phyloP scores from a whole-genome alignment of 805 yeast genomes.

The Ogataea degrootiae region DNA sequence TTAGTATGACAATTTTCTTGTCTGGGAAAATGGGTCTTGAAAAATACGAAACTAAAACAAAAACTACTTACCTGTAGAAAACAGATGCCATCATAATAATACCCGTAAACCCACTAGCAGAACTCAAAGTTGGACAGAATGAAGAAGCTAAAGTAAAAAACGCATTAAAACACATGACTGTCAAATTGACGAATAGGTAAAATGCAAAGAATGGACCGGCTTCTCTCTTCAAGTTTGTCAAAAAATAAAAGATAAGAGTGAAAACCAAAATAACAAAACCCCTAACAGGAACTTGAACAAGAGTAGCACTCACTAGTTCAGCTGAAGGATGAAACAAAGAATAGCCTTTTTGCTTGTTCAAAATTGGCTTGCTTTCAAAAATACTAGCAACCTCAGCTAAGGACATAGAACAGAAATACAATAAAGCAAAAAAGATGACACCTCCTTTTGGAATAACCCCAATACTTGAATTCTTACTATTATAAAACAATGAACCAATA shows the following conservation, averaged over 20 bases:
- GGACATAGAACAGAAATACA: conserved; percentile 57
- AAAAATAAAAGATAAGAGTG: conserved; percentile 45
- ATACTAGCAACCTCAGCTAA: conserved; percentile 57
- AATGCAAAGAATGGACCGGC: conserved; percentile 55
- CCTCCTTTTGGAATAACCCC: conserved; percentile 65
- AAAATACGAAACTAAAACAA: background rate
- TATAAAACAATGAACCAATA: conserved; percentile 57
- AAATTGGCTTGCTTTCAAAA: conserved; percentile 57
- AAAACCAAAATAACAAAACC: conserved; percentile 44
- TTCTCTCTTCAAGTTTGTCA: conserved; percentile 44
- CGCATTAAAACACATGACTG: conserved; percentile 43
- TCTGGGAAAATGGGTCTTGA: too few species aligned
- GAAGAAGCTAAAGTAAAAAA: conserved; percentile 54
- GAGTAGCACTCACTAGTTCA: conserved; percentile 52
- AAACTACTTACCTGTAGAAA: conserved; percentile 35
- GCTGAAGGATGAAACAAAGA: conserved; percentile 62
- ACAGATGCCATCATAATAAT: conserved; percentile 43
- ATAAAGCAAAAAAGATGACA: conserved; percentile 53
- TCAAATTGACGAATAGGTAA: conserved; percentile 35
- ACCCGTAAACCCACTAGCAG: conserved; percentile 61
- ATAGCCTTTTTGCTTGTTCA: conserved; percentile 60
- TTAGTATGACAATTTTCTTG: too few species aligned
- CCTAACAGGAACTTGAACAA: conserved; percentile 56
- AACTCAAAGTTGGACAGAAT: conserved; percentile 41
- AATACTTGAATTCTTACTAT: conserved; percentile 41